Evolutionary conservation across 768 basidiomycete genomes (phyloP), one percentile per base, ranked within the genome.

Genomic region (Leccinum uliginosum): DNA sequence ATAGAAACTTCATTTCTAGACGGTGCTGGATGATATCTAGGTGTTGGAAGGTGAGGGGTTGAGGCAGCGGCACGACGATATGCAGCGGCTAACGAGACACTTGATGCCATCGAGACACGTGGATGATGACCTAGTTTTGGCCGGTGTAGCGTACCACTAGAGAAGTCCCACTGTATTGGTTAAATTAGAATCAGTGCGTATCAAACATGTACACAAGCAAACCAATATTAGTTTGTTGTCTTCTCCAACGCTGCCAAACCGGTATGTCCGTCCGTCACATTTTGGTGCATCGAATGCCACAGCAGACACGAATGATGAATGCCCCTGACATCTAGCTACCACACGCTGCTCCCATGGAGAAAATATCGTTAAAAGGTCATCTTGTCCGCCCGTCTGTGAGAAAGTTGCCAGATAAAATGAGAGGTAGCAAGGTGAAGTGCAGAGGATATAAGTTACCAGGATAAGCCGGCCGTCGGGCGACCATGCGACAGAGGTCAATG

Each of bases 381-480:
- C 97, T 76, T 99, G 95, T 0, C 97, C 97, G 12, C 95, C 97
- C 2, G 93, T 92, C 91, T 94, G 63, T 19, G 56, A 38, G 50
- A 61, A 6, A 59, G 56, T 46, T 46, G 12, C 49, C 11, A 49
- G 43, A 44, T 49, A 30, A 48, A 32, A 58, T 46, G 53, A n/a
- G 23, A 14, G 24, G 44, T 45, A n/a, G 23, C 48, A 21, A 52
- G 3, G 40, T 11, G 21, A 54, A 58, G 11, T n/a, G 17, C 19
- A 51, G 54, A 35, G 24, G 48, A 46, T 51, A 17, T 69, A 14
- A 32, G 12, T 32, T 32, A 90, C 93, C 58, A 97, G 73, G 48
- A 99, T 87, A 68, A 96, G 98, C 19, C 95, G 84, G 12, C 93
- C 91, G 69, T 98, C 95, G 0, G 94, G 94, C 3, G 93, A 95